A percentile compares a stretch with the other conserved stretches of the same genome.
phyloP scores from a whole-genome alignment of 345 rosid genomes.

The Salix viminalis region DNA sequence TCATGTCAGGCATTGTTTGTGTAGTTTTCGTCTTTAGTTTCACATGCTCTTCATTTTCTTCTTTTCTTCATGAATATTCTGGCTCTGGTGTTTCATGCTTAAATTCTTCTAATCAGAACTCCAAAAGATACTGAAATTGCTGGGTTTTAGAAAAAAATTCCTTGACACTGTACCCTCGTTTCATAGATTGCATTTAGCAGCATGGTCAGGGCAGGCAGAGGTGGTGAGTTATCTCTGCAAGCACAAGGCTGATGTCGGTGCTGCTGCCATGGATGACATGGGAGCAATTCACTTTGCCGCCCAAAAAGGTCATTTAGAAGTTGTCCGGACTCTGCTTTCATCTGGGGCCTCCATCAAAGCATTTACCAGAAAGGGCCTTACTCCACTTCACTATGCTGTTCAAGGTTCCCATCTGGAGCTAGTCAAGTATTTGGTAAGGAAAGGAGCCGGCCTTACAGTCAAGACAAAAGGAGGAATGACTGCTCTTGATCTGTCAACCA shows the following conservation, averaged over 20 bases:
- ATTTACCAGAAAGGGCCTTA: conserved; percentile 72
- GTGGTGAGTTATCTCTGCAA: conserved; percentile 78
- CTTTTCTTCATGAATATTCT: neutral
- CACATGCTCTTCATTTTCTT: neutral
- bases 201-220: conserved; percentile 86
- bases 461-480: conserved; percentile 78
- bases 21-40: neutral
- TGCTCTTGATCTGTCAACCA: conserved; percentile 67
- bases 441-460: conserved; percentile 59
- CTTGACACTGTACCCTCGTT: conserved; percentile 38
- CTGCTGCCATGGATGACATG: conserved; percentile 97
- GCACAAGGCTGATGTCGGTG: conserved; percentile 89
- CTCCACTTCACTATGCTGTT: conserved; percentile 88
- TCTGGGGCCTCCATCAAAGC: conserved; percentile 67
- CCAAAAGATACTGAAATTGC: neutral
- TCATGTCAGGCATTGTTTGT: neutral
- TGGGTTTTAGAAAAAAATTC: conserved; percentile 4
- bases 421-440: conserved; percentile 64
- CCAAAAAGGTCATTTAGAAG: conserved; percentile 88
- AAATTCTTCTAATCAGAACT: neutral
- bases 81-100: neutral
- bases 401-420: conserved; percentile 84
- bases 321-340: conserved; percentile 53
- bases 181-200: conserved; percentile 81
- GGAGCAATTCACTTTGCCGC: conserved; percentile 95